A percentile compares a stretch with the other conserved stretches of the same genome.
These are phyloP conservation scores for Eimeria brunetti DNA, from an alignment of 169 alveolate genomes.

Conservation along the genomic window DNA sequence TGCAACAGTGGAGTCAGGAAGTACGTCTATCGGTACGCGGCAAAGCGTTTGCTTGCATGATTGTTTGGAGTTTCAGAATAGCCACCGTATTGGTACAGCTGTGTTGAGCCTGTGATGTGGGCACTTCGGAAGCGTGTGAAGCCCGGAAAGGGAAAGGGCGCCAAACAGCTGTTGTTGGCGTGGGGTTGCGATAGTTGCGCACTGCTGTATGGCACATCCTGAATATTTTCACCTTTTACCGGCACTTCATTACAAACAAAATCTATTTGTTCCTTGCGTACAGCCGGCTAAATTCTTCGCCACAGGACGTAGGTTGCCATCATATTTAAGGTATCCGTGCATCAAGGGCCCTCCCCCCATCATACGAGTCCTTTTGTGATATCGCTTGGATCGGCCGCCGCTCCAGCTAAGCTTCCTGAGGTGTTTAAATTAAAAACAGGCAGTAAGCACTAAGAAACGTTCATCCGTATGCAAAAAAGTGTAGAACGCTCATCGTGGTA, in stretches of 20 bases:
- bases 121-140: not conserved
- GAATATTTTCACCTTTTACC: not conserved
- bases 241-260: not conserved
- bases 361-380: not conserved
- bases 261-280: not conserved
- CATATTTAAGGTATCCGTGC: not conserved
- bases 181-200: not conserved
- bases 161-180: not conserved
- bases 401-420: not conserved
- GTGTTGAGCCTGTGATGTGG: not conserved
- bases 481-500: not conserved
- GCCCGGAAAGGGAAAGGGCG: too few relatives aligned
- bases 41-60: not conserved
- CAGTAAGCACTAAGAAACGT: not conserved
- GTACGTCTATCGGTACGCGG: not conserved
- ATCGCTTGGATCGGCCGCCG: not conserved
- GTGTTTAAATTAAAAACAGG: not conserved
- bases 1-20: not conserved
- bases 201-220: not conserved
- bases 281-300: not conserved
- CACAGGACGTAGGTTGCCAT: not conserved
- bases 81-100: not conserved
- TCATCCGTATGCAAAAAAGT: not conserved
- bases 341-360: not conserved
- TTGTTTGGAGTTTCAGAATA: not conserved